phyloP scores from a whole-genome alignment of 1,284 basidiomycete genomes.

The Ceratobasidium sp. region DNA sequence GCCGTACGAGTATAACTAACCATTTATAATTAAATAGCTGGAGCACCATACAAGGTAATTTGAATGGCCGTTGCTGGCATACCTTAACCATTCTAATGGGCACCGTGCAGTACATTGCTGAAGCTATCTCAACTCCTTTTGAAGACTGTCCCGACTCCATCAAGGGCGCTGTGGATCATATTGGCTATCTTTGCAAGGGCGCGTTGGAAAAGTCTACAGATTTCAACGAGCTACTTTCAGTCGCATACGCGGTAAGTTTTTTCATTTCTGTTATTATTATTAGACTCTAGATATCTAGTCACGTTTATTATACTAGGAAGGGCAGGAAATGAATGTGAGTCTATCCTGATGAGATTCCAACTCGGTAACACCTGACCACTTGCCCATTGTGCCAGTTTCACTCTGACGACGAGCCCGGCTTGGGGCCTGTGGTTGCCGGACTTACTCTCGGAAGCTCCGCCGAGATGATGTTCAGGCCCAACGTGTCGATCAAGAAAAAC shows the following conservation, averaged over 20 bases:
- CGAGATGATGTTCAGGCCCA: slow-evolving; percentile 32
- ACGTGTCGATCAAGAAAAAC: slow-evolving; percentile 32
- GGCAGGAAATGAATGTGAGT: slow-evolving; percentile 40
- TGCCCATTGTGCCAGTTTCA: slow-evolving; percentile 21
- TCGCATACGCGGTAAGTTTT: slow-evolving; percentile 29
- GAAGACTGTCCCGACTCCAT: slow-evolving; percentile 26
- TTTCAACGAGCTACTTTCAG: slow-evolving; percentile 35
- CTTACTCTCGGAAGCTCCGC: slow-evolving; percentile 30
- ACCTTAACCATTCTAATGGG: not conserved
- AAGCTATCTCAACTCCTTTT: slow-evolving; percentile 33
- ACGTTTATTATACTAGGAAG: not conserved
- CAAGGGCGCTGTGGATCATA: not conserved
- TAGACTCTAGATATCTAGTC: not conserved
- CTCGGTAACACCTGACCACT: not conserved
- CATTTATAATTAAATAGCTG: slow-evolving; percentile 17
- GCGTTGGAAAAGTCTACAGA: not conserved
- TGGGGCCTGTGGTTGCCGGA: slow-evolving; percentile 27
- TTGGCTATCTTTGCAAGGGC: slow-evolving; percentile 8
- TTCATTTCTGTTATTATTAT: not conserved
- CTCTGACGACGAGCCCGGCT: slow-evolving; percentile 34
- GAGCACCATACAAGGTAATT: slow-evolving; percentile 34
- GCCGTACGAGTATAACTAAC: not conserved
- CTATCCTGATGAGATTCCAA: not conserved
- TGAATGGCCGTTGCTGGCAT: not conserved
- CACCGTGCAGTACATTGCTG: slow-evolving; percentile 17